Base-by-base conservation (phyloP, 2,329 filamentous ascomycete species). In the Aspergillus floridensis region DNA sequence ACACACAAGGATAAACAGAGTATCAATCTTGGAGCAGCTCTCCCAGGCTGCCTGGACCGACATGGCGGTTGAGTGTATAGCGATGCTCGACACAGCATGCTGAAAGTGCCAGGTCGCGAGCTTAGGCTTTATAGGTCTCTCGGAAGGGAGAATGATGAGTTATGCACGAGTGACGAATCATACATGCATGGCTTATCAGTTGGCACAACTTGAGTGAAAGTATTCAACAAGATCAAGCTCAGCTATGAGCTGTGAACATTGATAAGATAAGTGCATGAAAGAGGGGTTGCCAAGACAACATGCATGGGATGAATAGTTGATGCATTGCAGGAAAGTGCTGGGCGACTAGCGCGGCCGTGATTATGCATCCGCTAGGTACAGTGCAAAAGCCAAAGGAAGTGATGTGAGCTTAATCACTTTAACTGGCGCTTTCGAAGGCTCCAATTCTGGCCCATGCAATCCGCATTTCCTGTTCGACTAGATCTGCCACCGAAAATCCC, bases 11-110 rank as follows among this genome's bases (percentile, higher is more conserved):
- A 82, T 76, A 66, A 82, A 82, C 49, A 80, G 70, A 0, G 81
- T 83, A 65, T 84, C 81, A n/a, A 71, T 81, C 60, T 80, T 78
- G 68, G 81, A 77, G 69, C 81, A 84, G 52, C 77, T 74, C 56
- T 81, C 79, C 80, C 81, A 83, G 21, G 79, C 80, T 46, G 76
- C 62, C 44, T 77, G 65, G n/a, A 79, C 71, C 8, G 62, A 64
- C 63, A 65, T 65, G 14, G 50, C 56, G 58, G 16, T 4, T n/a
- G 49, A 19, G 5, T 16, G 16, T 44, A 19, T 2, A 19, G 46
- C 5, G 11, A 1, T 55, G 52, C 26, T 19, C 16, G 16, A n/a
- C 14, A 16, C 16, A 19, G 38, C 38, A 44, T 44, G 38, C 6
- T 44, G 16, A 19, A 16, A 7, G 16, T 16, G 16, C 16, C 10